These are phyloP conservation scores for Neurospora sp. DNA, from an alignment of 495 filamentous ascomycete species.

Conservation along the genomic window DNA sequence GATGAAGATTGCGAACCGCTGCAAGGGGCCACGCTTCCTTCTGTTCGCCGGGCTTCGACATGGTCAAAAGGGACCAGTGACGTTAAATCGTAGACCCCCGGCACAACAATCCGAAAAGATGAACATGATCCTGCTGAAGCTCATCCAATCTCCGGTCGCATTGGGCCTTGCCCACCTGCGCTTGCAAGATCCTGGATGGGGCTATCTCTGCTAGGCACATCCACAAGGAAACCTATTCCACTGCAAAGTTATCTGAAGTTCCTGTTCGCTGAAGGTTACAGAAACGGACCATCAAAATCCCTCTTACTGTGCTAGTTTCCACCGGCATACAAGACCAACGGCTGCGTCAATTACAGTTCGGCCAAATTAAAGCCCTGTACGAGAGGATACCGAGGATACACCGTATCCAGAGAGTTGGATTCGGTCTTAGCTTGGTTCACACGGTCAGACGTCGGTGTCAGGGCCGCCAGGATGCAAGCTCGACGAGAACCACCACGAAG, in stretches of 20 bases:
- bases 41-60: not conserved
- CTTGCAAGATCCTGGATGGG: not conserved
- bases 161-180: not conserved
- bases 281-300: not conserved
- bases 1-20: not conserved
- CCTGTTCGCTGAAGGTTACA: not conserved
- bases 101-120: not conserved
- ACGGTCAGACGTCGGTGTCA: not conserved
- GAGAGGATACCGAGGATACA: not conserved
- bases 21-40: not conserved
- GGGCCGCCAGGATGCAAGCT: not conserved
- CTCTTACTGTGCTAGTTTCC: not conserved
- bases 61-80: not conserved
- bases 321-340: not conserved
- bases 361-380: not conserved
- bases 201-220: not conserved
- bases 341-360: not conserved
- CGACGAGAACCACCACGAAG: not conserved
- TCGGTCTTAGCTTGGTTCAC: not conserved
- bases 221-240: not conserved
- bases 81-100: not conserved
- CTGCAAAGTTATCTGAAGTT: not conserved
- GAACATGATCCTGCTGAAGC: not conserved
- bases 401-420: not conserved
- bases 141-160: not conserved